Percentiles rank a stretch among this genome's conserved stretches.
phyloP scores from a whole-genome alignment of 805 yeast genomes.

The Suhomyces faveliae region DNA sequence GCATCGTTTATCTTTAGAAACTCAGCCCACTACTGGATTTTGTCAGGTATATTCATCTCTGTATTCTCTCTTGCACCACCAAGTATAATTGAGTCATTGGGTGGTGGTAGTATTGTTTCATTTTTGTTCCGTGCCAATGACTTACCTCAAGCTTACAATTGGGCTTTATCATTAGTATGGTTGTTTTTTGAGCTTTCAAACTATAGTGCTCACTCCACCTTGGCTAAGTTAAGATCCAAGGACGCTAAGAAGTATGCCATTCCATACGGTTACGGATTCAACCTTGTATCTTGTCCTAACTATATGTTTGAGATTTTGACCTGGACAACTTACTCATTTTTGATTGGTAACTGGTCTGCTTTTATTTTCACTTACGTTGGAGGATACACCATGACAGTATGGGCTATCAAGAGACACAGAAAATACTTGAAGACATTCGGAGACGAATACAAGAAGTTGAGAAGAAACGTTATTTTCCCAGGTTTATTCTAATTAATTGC shows the following conservation, averaged over 20 bases:
- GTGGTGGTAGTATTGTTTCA: background rate
- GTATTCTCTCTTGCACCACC: constrained; percentile 45
- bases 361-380: constrained; percentile 70
- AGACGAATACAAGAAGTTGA: constrained; percentile 71
- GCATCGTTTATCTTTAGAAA: constrained; percentile 82
- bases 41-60: constrained; percentile 66
- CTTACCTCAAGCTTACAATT: constrained; percentile 28
- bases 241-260: constrained; percentile 56
- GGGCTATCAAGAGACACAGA: constrained; percentile 88
- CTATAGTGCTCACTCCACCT: constrained; percentile 64
- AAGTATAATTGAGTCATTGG: constrained; percentile 12
- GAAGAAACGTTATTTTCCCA: constrained; percentile 75
- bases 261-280: constrained; percentile 84
- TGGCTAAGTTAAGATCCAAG: constrained; percentile 57
- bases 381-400: constrained; percentile 77
- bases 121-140: constrained; percentile 29
- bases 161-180: constrained; percentile 45
- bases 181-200: constrained; percentile 68
- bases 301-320: constrained; percentile 82
- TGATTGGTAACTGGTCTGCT: constrained; percentile 77
- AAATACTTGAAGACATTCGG: constrained; percentile 68
- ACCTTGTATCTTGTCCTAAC: constrained; percentile 85
- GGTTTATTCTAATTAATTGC: constrained; percentile 46
- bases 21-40: constrained; percentile 88
- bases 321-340: constrained; percentile 70